phyloP scores from a whole-genome alignment of 2,329 filamentous ascomycete genomes.

The Tolypocladium paradoxum region DNA sequence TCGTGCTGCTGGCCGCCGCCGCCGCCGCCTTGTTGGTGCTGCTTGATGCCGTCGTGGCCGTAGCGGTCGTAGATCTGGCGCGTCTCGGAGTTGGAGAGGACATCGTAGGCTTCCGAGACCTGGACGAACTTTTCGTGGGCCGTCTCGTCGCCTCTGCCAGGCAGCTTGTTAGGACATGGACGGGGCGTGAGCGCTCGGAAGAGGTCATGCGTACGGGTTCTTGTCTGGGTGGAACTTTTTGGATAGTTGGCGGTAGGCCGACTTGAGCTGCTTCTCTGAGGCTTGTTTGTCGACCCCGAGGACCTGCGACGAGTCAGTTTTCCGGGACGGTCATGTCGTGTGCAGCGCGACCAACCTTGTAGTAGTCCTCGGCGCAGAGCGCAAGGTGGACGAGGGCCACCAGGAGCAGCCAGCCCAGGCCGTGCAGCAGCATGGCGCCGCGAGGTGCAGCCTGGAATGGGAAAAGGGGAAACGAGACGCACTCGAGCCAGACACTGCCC shows the following conservation, averaged over 20 bases:
- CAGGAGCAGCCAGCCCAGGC: constrained; percentile 39
- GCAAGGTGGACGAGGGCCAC: constrained; percentile 43
- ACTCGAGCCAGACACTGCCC: background rate
- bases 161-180: background rate
- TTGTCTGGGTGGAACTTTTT: constrained; percentile 98
- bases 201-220: constrained; percentile 63
- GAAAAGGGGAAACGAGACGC: background rate
- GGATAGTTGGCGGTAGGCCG: constrained; percentile 80
- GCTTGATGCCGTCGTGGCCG: constrained; percentile 81
- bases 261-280: constrained; percentile 81
- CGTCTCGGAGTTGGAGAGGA: constrained; percentile 66
- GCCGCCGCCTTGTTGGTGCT: constrained; percentile 58
- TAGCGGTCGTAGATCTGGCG: constrained; percentile 90
- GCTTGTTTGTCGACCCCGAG: constrained; percentile 72
- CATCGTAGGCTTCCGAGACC: constrained; percentile 91
- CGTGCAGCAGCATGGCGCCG: constrained; percentile 40
- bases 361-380: constrained; percentile 60
- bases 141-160: constrained; percentile 56
- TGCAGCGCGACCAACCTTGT: constrained; percentile 46
- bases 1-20: constrained; percentile 52
- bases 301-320: constrained; percentile 37
- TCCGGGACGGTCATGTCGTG: background rate
- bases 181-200: background rate
- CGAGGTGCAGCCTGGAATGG: constrained; percentile 4
- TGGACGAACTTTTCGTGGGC: constrained; percentile 89